These are phyloP conservation scores for Dactylellina cionopaga DNA, from an alignment of 2,329 filamentous ascomycete species.

Conservation along the genomic window DNA sequence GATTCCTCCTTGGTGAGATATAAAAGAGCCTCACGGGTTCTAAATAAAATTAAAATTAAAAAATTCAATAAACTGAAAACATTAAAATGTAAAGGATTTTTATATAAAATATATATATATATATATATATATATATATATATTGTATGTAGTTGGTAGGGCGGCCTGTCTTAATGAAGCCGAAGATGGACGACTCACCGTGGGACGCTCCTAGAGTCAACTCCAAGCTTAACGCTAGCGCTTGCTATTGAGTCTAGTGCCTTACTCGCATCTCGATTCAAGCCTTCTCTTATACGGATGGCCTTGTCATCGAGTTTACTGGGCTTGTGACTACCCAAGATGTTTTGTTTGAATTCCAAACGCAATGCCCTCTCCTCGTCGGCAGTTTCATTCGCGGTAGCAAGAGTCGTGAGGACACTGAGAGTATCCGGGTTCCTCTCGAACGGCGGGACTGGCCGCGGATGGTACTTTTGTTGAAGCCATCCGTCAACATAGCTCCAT, in stretches of 20 bases:
- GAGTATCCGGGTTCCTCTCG: conserved; percentile 86
- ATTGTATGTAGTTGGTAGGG: too few species aligned
- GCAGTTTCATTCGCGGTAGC: conserved; percentile 80
- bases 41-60: not conserved
- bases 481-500: conserved; percentile 87
- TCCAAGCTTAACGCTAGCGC: conserved; percentile 34
- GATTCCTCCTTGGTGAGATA: conserved; percentile 68
- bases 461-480: conserved; percentile 78
- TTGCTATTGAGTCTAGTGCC: conserved; percentile 39
- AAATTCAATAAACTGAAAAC: not conserved
- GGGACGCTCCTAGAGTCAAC: conserved; percentile 29
- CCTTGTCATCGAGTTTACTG: conserved; percentile 34
- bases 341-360: conserved; percentile 70
- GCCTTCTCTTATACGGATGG: conserved; percentile 34
- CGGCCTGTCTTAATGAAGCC: too few species aligned
- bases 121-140: not conserved
- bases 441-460: conserved; percentile 74
- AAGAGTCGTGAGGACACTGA: conserved; percentile 77
- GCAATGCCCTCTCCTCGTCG: conserved; percentile 73
- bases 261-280: conserved; percentile 40
- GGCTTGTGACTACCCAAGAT: conserved; percentile 67
- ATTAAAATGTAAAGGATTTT: not conserved
- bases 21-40: conserved; percentile 60
- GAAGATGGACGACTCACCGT: conserved; percentile 13
- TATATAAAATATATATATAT: not conserved